phyloP scores from a whole-genome alignment of 2,329 filamentous ascomycete genomes.

The Fusarium abutilonis region DNA sequence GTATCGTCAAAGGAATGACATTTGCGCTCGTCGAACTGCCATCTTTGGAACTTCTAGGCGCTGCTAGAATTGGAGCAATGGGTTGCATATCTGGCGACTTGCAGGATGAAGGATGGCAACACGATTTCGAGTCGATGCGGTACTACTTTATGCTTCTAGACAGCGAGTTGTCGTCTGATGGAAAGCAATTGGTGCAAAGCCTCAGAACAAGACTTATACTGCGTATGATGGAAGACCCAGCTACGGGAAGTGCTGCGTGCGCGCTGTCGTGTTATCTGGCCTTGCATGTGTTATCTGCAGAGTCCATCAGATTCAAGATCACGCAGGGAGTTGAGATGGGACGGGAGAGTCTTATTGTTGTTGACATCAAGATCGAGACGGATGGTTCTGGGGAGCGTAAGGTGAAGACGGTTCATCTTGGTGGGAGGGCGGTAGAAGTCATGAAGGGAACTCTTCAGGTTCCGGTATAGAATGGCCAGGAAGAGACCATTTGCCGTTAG shows the following conservation, averaged over 20 bases:
- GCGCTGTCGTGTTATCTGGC: conserved; percentile 65
- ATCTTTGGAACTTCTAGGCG: conserved; percentile 65
- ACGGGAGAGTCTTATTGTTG: conserved; percentile 60
- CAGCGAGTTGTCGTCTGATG: conserved; percentile 32
- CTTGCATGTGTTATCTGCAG: conserved; percentile 46
- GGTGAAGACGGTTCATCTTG: conserved; percentile 19
- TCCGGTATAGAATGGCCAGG: background rate
- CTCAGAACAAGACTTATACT: conserved; percentile 70
- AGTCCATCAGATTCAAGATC: conserved; percentile 57
- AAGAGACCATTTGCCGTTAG: too few relatives aligned
- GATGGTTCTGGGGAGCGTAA: background rate
- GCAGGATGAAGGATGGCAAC: conserved; percentile 63
- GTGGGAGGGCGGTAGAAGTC: conserved; percentile 16
- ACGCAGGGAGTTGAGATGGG: conserved; percentile 76
- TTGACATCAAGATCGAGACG: conserved; percentile 52
- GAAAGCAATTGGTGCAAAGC: conserved; percentile 36
- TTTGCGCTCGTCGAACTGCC: conserved; percentile 72
- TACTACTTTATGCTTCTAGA: conserved; percentile 67
- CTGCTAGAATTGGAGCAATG: conserved; percentile 49
- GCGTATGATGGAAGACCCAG: conserved; percentile 63
- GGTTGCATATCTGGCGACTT: conserved; percentile 49
- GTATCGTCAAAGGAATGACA: conserved; percentile 77
- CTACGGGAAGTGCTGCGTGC: conserved; percentile 70
- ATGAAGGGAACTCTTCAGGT: conserved; percentile 6
- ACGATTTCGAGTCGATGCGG: conserved; percentile 59